Evolutionary conservation across 2,329 filamentous ascomycete genomes (phyloP), one percentile per base, ranked within the genome.

Genomic region (Tolypocladium nubicola): DNA sequence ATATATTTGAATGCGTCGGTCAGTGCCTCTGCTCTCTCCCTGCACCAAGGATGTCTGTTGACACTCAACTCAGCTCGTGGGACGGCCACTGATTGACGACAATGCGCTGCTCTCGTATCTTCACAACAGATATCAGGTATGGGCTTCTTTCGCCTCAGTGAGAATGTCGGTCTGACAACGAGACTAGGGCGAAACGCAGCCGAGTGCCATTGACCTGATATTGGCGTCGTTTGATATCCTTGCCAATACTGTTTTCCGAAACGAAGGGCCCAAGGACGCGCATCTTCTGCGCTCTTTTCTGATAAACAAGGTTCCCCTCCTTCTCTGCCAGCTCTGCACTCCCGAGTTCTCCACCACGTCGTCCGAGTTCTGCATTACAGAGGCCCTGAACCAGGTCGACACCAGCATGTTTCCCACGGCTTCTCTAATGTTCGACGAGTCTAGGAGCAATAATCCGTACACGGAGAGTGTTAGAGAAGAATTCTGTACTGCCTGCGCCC

Each of bases 181-280:
- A 38, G 21, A 11, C 5, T 56, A 91, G 81, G 88, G 87, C 43
- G 88, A 96, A 65, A 80, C 88, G 47, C 88, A 93, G 70, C 80
- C 83, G 14, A 85, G 90, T 50, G 84, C 89, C 0, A 84, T 90
- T 56, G 91, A 97, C 65, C 78, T 97, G 2, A 88, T 97, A 47
- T 81, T 93, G 11, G 90, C 91, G 1, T 86, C 91, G 0, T 97
- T 99, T 66, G 92, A 97, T 65, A 81, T 95, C 6, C 77, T 99
- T 19, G 89, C 91, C 40, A 96, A 96, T 66, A 88, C 88, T 6
- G 88, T 93, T 61, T 89, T 94, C 63, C 83, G 79, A 7, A 80
- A 78, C 49, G 80, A 84, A 60, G 76, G 76, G 0, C 73, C 73
- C 47, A 78, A 77, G 57, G 76, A 79, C 7, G 88, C 89, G 57